Evolutionary conservation across 208 protist species (phyloP), one percentile per base, ranked within the genome.

Genomic region (Trypanosoma melophagium): DNA sequence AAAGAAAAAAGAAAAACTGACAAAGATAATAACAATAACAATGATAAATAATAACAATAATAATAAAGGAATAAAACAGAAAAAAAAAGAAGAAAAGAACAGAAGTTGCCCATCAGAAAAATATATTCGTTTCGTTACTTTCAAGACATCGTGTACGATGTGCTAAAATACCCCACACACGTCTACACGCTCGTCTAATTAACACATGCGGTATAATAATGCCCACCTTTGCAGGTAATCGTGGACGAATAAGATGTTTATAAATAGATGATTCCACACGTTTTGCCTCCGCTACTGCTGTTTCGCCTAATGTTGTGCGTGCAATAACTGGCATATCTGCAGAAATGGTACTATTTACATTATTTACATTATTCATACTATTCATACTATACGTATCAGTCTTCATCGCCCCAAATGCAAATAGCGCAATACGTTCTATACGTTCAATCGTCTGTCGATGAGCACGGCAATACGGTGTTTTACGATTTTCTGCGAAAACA

Each of bases 101-200:
- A 38, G 8, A 25, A 41, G 41, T 38, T 14, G 21, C 9, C 9
- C 13, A 31, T 65, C 42, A 71, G 7, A 76, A 65, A 31, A 69
- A 51, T 7, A 65, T 16, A 16, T 53, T 24, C 3, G 0, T n/a
- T n/a, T 17, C 52, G 13, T 60, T 51, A 31, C 41, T 49, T 16
- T 54, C 38, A 14, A 70, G 53, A 40, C 76, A 81, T 9, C 60
- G 50, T 47, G 60, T 63, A 19, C 69, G 53, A 21, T 81, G 71
- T 12, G 76, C 69, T 14, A 81, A 61, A 19, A 81, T 52, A 2
- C 45, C 65, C 76, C 76, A 81, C 42, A 81, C 70, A 10, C 76
- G 64, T 2, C 66, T 57, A 54, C 76, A 76, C 28, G 76, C 76
- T 14, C 14, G 5, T 38, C 74, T 57, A 16, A 81, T 51, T 35